Conservation (phyloP, 2,329 filamentous ascomycete genomes). For the Eutypa lata region DNA sequence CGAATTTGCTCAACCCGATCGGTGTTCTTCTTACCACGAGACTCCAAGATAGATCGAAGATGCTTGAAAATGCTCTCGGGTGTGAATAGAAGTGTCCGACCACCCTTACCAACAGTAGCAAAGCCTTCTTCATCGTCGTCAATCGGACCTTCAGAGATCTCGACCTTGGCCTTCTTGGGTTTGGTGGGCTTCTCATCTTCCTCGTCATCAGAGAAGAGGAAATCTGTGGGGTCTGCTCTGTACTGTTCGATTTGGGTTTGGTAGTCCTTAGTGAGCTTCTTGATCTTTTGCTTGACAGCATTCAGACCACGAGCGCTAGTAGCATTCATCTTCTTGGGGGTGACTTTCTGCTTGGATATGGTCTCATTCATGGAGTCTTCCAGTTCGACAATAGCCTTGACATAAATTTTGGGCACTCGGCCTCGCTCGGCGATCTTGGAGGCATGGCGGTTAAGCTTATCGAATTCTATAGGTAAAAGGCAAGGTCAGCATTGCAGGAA, state of each 20-base stretch:
- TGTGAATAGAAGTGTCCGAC: constrained; percentile 86
- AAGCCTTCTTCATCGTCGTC: constrained; percentile 80
- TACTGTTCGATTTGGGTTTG: constrained; percentile 83
- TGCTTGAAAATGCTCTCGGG: constrained; percentile 98
- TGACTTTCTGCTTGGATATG: constrained; percentile 91
- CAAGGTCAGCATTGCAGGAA: constrained; percentile 1
- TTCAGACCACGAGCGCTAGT: constrained; percentile 92
- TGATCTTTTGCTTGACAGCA: constrained; percentile 95
- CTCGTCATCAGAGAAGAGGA: constrained; percentile 58
- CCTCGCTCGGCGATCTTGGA: constrained; percentile 73
- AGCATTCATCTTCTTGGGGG: constrained; percentile 97
- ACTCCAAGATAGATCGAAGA: constrained; percentile 87
- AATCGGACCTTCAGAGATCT: constrained; percentile 48
- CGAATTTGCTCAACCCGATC: constrained; percentile 92
- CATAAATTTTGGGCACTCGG: constrained; percentile 84
- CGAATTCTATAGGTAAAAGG: constrained; percentile 64
- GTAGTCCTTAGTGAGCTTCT: constrained; percentile 98
- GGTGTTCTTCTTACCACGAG: constrained; percentile 98
- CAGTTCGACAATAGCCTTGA: constrained; percentile 88
- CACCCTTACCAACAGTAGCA: constrained; percentile 81
- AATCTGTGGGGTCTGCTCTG: constrained; percentile 57
- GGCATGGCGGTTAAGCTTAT: constrained; percentile 88
- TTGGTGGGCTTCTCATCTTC: constrained; percentile 62
- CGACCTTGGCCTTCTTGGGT: constrained; percentile 51
- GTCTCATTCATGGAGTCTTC: constrained; percentile 95